A percentile compares a stretch with the other conserved stretches of the same genome.
These are phyloP conservation scores for Fraxinus sp. DNA, from an alignment of 305 asterid species.

Conservation along the genomic window DNA sequence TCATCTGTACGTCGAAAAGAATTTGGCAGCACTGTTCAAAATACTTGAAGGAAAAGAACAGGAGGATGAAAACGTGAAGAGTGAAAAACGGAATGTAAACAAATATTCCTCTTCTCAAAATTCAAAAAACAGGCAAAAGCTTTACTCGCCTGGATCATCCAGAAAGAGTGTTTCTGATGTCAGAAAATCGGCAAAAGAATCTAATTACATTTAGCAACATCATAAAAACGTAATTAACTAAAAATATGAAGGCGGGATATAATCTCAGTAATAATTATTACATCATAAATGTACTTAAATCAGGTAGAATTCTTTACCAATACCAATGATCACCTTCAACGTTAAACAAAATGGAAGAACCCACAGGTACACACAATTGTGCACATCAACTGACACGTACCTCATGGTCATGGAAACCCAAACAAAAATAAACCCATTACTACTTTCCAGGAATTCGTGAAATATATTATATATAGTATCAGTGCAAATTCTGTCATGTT, in stretches of 20 bases:
- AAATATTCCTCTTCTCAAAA: neutral
- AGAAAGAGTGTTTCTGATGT: neutral
- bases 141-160: constrained; percentile 2
- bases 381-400: neutral
- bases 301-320: neutral
- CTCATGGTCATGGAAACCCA: constrained; percentile 1
- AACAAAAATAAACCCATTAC: neutral
- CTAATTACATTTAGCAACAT: neutral
- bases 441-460: neutral
- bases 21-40: neutral
- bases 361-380: neutral
- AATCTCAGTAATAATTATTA: neutral
- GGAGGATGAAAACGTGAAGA: neutral
- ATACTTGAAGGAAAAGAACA: neutral
- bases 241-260: neutral
- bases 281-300: constrained; percentile 2
- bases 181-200: neutral
- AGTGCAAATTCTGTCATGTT: neutral
- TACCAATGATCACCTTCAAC: neutral
- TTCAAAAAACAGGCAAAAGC: neutral
- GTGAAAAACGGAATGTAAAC: neutral
- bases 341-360: neutral
- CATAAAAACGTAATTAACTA: neutral
- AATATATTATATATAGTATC: neutral
- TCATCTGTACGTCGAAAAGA: neutral